These are phyloP conservation scores for Lachancea fermentati DNA, from an alignment of 805 yeast genomes.

Conservation along the genomic window DNA sequence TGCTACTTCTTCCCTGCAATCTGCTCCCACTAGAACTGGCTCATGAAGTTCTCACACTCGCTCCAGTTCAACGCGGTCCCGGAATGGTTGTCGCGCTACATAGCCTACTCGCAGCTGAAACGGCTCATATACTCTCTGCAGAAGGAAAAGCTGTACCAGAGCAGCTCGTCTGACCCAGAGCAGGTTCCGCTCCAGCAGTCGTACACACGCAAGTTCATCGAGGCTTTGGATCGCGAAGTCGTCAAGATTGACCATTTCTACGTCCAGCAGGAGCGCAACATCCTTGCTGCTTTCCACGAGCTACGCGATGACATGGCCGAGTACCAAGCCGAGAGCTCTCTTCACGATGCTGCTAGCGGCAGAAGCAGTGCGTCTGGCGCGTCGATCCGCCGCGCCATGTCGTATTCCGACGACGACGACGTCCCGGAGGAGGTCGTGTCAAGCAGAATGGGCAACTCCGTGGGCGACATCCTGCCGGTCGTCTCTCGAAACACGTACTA, in stretches of 20 bases:
- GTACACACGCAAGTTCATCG: constrained; percentile 53
- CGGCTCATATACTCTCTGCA: constrained; percentile 80
- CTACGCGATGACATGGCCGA: constrained; percentile 58
- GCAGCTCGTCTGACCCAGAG: constrained; percentile 21
- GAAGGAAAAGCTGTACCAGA: constrained; percentile 43
- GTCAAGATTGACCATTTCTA: constrained; percentile 73
- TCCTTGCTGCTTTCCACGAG: constrained; percentile 40
- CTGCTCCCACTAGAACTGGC: not conserved
- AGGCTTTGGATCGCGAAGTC: constrained; percentile 74
- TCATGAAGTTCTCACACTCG: constrained; percentile 92
- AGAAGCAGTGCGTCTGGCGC: constrained; percentile 6
- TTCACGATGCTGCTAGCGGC: constrained; percentile 2
- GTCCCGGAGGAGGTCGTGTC: constrained; percentile 1
- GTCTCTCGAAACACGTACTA: constrained; percentile 7
- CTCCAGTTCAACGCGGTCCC: constrained; percentile 97
- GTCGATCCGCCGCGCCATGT: constrained; percentile 3
- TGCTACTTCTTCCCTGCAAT: no score
- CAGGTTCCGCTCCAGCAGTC: constrained; percentile 32
- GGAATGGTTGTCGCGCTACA: constrained; percentile 91
- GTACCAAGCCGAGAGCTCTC: constrained; percentile 38
- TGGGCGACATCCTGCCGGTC: constrained; percentile 7
- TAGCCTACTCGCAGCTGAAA: constrained; percentile 83
- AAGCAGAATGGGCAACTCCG: constrained; percentile 2
- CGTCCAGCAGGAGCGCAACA: constrained; percentile 49
- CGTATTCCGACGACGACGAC: constrained; percentile 14